These are phyloP conservation scores for Aspergillus caelatus DNA, from an alignment of 2,329 filamentous ascomycete species.

Conservation along the genomic window DNA sequence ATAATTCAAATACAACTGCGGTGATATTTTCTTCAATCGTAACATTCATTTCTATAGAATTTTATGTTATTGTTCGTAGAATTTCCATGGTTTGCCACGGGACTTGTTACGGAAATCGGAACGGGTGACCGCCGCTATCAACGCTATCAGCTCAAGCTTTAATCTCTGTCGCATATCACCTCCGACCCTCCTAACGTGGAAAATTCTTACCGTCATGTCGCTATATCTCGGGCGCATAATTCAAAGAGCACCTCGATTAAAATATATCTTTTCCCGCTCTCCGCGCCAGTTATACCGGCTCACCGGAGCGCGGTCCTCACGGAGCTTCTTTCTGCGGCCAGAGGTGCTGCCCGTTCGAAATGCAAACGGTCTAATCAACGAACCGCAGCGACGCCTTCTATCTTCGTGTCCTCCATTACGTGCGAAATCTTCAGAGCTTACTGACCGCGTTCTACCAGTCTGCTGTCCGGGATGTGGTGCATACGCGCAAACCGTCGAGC, in stretches of 20 bases:
- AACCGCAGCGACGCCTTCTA: conserved; percentile 21
- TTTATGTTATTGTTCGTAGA: background rate
- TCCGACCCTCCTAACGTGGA: background rate
- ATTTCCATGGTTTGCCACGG: conserved; percentile 16
- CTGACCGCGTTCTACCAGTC: conserved; percentile 45
- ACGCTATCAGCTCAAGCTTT: conserved; percentile 13
- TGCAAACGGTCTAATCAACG: background rate
- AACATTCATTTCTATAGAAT: background rate
- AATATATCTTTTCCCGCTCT: background rate
- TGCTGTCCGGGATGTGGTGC: conserved; percentile 67
- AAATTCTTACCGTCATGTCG: conserved; percentile 28
- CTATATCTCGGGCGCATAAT: conserved; percentile 29
- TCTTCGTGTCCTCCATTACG: conserved; percentile 19
- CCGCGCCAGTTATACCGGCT: conserved; percentile 2
- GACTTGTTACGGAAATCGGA: conserved; percentile 21
- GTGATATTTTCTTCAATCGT: background rate
- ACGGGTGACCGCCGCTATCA: conserved; percentile 26
- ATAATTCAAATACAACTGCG: background rate
- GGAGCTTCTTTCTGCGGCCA: conserved; percentile 10
- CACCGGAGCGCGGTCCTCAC: conserved; percentile 6
- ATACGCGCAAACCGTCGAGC: conserved; percentile 58
- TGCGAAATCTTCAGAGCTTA: conserved; percentile 15
- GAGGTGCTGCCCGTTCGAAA: conserved; percentile 1
- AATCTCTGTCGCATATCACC: conserved; percentile 9
- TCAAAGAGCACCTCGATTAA: conserved; percentile 19